Conservation (phyloP, 1,284 basidiomycete species). For the Clitocybe nebularis region DNA sequence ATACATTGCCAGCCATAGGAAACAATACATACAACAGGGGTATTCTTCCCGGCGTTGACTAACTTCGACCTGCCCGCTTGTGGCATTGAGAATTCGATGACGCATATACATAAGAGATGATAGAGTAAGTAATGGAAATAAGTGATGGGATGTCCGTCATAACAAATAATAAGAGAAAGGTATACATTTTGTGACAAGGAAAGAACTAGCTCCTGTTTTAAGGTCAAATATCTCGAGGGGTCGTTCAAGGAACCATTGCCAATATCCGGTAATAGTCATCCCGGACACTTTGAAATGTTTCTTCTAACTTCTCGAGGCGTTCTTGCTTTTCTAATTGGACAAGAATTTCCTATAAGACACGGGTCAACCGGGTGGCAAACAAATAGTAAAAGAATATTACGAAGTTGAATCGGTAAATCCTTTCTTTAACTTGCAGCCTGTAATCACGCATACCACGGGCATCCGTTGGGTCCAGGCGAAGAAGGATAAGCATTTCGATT, state of each 20-base stretch:
- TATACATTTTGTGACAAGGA: no score
- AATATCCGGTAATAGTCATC: constrained; percentile 87
- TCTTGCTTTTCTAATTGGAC: constrained; percentile 84
- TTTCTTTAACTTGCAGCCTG: constrained; percentile 87
- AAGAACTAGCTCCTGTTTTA: no score
- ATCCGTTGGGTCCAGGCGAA: constrained; percentile 67
- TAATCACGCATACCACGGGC: constrained; percentile 57
- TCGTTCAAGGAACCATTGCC: constrained; percentile 36
- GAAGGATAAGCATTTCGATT: constrained; percentile 86
- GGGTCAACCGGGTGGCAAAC: neutral
- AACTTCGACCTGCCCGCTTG: no score
- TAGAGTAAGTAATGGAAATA: no score
- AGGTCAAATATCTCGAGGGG: neutral
- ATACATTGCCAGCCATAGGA: no score
- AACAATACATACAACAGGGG: no score
- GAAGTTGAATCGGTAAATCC: constrained; percentile 92
- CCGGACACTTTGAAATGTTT: constrained; percentile 86
- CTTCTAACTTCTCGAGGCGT: constrained; percentile 84
- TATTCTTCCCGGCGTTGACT: no score
- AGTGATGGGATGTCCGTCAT: no score
- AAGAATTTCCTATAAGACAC: constrained; percentile 67
- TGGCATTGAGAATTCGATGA: no score
- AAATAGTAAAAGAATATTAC: constrained; percentile 35
- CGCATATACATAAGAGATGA: no score
- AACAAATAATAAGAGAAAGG: no score